phyloP scores from a whole-genome alignment of 225 moss, liverwort and hornwort species.

The Marchantia paleacea region DNA sequence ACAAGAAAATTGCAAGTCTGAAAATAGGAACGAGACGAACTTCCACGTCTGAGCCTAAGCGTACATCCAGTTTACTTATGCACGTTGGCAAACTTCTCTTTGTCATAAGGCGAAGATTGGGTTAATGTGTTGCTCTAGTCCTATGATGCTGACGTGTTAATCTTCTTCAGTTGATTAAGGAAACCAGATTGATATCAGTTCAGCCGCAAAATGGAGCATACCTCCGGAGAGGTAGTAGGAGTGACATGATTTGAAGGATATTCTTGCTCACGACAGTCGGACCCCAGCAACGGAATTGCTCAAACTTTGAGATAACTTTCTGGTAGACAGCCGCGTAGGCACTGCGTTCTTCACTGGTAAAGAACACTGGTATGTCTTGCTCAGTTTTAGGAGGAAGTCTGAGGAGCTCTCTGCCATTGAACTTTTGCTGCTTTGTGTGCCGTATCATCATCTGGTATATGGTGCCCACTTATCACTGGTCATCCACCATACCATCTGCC shows the following conservation, averaged over 20 bases:
- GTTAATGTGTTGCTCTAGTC: not conserved
- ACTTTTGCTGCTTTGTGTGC: slow-evolving; percentile 99
- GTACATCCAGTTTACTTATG: not conserved
- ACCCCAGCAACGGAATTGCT: slow-evolving; percentile 99
- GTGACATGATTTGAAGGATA: slow-evolving; percentile 99
- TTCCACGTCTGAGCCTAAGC: not conserved
- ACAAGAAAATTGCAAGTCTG: not conserved
- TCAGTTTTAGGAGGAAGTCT: slow-evolving; percentile 99
- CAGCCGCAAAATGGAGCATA: slow-evolving; percentile 43
- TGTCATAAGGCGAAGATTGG: not conserved
- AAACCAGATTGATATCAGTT: slow-evolving; percentile 17
- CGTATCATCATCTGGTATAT: slow-evolving; percentile 97
- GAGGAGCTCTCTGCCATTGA: slow-evolving; percentile 97
- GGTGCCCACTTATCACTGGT: slow-evolving; percentile 39
- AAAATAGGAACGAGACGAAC: not conserved
- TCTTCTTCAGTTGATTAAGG: not conserved
- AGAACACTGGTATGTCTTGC: slow-evolving; percentile 95
- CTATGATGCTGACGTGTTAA: not conserved
- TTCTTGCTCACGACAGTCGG: slow-evolving; percentile 99
- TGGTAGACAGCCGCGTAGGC: slow-evolving; percentile 95
- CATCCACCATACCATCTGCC: slow-evolving; percentile 29
- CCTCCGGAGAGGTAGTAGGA: slow-evolving; percentile 97
- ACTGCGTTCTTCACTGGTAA: slow-evolving; percentile 84
- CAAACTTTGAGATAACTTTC: slow-evolving; percentile 98
- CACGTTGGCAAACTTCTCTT: not conserved